Base-by-base conservation (phyloP, 140 eudicot genomes). In the Stevia rebaudiana region DNA sequence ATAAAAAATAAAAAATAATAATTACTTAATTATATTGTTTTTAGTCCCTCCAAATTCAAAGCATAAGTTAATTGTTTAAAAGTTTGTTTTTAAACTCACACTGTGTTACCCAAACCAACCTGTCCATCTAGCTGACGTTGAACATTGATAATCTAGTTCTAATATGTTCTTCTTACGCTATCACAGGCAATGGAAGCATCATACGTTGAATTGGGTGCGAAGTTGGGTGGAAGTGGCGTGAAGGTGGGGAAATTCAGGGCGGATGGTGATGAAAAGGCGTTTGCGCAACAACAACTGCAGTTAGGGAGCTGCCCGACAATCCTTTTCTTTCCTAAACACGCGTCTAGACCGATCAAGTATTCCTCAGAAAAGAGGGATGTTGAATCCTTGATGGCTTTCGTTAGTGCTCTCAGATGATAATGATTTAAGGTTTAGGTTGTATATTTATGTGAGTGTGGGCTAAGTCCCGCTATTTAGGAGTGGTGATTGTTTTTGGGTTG, bases 241-340 rank as follows among this genome's bases (percentile, higher is more conserved):
- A 92, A 92, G 80, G 96, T 88, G 1, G 98, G 80, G 5, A 92
- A 92, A 47, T 92, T 92, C 48, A 78, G 79, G 75, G 98, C 95
- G 17, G 98, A 92, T 36, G 98, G 96, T 42, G 98, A 92, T 0
- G 79, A 92, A 48, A 92, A 92, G 76, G 67, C 75, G 42, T 92
- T 75, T 65, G 94, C 98, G 3, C 70, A 88, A 72, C 73, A 67
- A 55, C 86, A 92, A 42, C 55, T 92, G 76, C 92, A 87, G 70
- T 74, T 92, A 25, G 96, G 87, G 46, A 92, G 95, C 70, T 92
- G 80, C 56, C 98, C 98, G 0, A 88, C 98, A 0, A 77, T 92
- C 39, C 95, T 92, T 6, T 81, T 92, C 77, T 92, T 88, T 82
- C 98, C 96, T 1, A 85, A 79, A 60, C 92, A 92, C 77, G 68